Evolutionary conservation across 495 filamentous ascomycete genomes (phyloP), one percentile per base, ranked within the genome.

Genomic region (Jackrogersella multiformis): DNA sequence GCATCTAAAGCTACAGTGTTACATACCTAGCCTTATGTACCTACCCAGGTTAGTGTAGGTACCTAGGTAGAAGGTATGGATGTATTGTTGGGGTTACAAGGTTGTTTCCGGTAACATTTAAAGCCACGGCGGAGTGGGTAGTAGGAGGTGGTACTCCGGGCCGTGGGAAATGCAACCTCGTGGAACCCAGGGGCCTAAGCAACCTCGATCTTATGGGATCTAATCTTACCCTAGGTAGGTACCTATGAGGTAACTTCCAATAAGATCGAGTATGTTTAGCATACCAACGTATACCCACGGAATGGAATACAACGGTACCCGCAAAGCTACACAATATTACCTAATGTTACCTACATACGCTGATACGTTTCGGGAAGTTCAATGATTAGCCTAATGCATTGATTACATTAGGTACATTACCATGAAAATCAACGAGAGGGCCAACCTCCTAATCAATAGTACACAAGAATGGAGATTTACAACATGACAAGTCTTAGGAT

Each of bases 61-160:
- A n/a, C n/a, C n/a, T n/a, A n/a, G n/a, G n/a, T n/a, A n/a, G n/a
- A n/a, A n/a, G 48, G 23, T 34, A 38, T 30, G 30, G 51, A 12
- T 41, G n/a, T 9, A 15, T 16, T 23, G 16, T 41, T 48, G 20
- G n/a, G n/a, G n/a, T n/a, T n/a, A n/a, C n/a, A 32, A 23, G 48
- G 24, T 45, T n/a, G 36, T 48, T 62, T 49, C 65, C 59, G 52
- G 59, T 63, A 46, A 68, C 58, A 13, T 59, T 51, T 49, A 69
- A n/a, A 69, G 60, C 60, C 60, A 63, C 59, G 56, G 45, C 45
- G 44, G 20, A 62, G 39, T 16, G 59, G 51, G 30, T 23, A 34
- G 15, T 7, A 42, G 59, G 66, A 60, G 59, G 30, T 30, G 26
- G 30, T 64, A 24, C 66, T 69, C 66, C 66, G 59, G 42, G 0